Evolutionary conservation across 306 rosid genomes (phyloP), one percentile per base, ranked within the genome.

Genomic region (Cicer cuneatum): DNA sequence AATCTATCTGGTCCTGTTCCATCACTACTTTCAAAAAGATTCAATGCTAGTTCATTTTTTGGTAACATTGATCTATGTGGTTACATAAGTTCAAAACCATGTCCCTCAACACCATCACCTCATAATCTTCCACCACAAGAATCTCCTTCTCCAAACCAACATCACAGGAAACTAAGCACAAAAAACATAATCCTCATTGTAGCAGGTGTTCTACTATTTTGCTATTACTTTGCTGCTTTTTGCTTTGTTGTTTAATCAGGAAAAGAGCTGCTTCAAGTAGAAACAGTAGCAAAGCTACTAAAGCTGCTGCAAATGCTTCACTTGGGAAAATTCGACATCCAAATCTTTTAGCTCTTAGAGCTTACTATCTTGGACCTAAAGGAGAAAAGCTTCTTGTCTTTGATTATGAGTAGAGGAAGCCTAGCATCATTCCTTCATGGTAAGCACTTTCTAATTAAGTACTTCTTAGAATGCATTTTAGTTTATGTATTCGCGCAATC

Each of bases 401-500:
- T 84, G 97, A 90, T 85, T 84, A 84, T 87, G 92, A 72, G 91
- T n/a, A 87, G 83, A 72, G 98, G 98, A 41, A 92, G 94, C 72
- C 89, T 92, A 16, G 90, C 98, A 64, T 88, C 96, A 13, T 92
- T 90, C 82, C 96, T 92, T 64, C 98, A 92, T 60, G 98, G 98
- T 92, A 85, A 87, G 87, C 53, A 13, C 39, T 19, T 24, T 24
- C 33, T 24, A 2, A 49, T 19, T 14, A 49, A 49, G 21, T 49
- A 49, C 9, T 49, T 49, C 10, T 49, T 49, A 14, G 56, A 49
- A 49, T 49, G 56, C 56, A 49, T 14, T 49, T 14, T 18, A 49
- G 56, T 49, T 49, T 19, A 2, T 7, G 18, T 49, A 49, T n/a
- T 14, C 56, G 15, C 60, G 5, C 35, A 8, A 54, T 53, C 2